Conservation (phyloP, 2,329 filamentous ascomycete genomes). For the Talaromyces sp. region DNA sequence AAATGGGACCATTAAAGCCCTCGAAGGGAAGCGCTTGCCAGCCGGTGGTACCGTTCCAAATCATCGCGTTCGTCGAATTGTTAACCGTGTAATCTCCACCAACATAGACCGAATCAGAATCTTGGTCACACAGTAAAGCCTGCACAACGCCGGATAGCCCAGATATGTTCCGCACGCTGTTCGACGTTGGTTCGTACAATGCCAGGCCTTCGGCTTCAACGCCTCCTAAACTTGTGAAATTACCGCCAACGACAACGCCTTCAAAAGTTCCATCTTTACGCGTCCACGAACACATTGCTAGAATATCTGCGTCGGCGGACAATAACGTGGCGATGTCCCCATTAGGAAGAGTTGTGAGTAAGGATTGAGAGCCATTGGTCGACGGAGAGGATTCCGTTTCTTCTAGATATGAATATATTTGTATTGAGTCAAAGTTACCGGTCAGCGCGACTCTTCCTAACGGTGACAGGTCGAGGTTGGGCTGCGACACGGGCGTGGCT, state of each 20-base stretch:
- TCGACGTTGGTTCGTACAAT: slow-evolving; percentile 71
- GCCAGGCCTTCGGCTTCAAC: slow-evolving; percentile 75
- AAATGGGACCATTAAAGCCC: slow-evolving; percentile 90
- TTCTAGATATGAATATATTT: slow-evolving; percentile 78
- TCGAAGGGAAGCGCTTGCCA: slow-evolving; percentile 84
- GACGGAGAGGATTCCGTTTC: slow-evolving; percentile 62
- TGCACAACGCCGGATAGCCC: slow-evolving; percentile 81
- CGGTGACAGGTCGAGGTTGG: slow-evolving; percentile 64
- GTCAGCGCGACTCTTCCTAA: slow-evolving; percentile 81
- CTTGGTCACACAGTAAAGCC: slow-evolving; percentile 75
- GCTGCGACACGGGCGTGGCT: slow-evolving; percentile 35
- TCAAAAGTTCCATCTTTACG: slow-evolving; percentile 62
- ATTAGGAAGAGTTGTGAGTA: slow-evolving; percentile 80
- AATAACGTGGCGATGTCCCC: slow-evolving; percentile 73
- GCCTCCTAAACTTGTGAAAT: slow-evolving; percentile 86
- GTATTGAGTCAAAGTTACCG: slow-evolving; percentile 88
- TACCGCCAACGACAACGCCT: slow-evolving; percentile 84
- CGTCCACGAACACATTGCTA: slow-evolving; percentile 79
- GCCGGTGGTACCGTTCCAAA: slow-evolving; percentile 65
- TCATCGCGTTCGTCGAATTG: slow-evolving; percentile 85
- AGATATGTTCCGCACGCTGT: slow-evolving; percentile 67
- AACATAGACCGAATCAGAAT: slow-evolving; percentile 77
- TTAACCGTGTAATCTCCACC: slow-evolving; percentile 78
- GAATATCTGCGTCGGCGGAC: slow-evolving; percentile 77
- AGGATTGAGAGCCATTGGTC: slow-evolving; percentile 74